These are phyloP conservation scores for Ambrosia artemisiifolia DNA, from an alignment of 129 eudicot genomes.

Conservation along the genomic window DNA sequence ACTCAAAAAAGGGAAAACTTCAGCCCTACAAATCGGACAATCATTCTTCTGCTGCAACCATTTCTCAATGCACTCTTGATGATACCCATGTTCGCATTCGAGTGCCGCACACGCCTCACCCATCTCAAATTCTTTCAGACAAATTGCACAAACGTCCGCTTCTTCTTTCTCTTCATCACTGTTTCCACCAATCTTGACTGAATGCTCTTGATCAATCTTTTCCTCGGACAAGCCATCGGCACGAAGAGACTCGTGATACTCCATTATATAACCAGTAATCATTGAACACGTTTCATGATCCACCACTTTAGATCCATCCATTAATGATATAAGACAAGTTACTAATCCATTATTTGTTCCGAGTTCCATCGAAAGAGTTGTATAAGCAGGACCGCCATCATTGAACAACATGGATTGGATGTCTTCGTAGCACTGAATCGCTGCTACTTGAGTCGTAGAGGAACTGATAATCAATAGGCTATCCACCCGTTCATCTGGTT, in stretches of 20 bases:
- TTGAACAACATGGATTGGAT: neutral
- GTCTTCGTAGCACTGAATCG: neutral
- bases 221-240: neutral
- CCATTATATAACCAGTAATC: neutral
- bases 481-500: neutral
- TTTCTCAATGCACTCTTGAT: conserved; percentile 1
- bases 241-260: neutral
- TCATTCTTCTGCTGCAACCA: conserved; percentile 7
- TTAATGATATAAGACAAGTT: neutral
- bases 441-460: neutral
- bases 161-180: neutral
- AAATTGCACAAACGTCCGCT: conserved; percentile 7
- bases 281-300: neutral
- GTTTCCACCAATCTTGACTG: too few species aligned
- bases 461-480: neutral
- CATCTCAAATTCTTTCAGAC: neutral
- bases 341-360: neutral
- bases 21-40: conserved; percentile 12
- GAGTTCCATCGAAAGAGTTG: neutral
- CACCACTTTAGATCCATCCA: neutral
- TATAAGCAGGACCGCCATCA: neutral
- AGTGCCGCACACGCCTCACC: neutral
- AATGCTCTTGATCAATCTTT: too few species aligned
- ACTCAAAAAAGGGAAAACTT: neutral
- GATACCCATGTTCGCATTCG: conserved; percentile 4